A percentile compares a stretch with the other conserved stretches of the same genome.
Evolutionary conservation across 768 basidiomycete species (phyloP).

Genomic region (Tremella mesenterica): DNA sequence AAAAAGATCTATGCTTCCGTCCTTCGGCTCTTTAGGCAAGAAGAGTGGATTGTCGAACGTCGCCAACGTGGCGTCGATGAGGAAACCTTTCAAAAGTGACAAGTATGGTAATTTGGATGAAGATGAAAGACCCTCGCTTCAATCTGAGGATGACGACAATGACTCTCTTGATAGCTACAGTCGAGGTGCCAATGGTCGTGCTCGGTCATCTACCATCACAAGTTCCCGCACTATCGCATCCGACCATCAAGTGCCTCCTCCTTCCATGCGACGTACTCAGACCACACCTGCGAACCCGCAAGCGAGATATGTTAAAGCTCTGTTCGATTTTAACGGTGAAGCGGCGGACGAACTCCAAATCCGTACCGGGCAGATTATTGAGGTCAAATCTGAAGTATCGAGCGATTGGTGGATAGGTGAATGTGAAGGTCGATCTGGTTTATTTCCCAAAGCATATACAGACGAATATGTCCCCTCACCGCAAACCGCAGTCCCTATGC

Average conservation of each 20-base stretch:
- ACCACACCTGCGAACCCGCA: slow-evolving; percentile 12
- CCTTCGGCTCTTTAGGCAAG: slow-evolving; percentile 40
- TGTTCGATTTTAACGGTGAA: slow-evolving; percentile 62
- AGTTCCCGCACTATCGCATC: background rate
- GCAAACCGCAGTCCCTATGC: slow-evolving; percentile 19
- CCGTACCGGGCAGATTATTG: slow-evolving; percentile 63
- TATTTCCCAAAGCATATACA: slow-evolving; percentile 74
- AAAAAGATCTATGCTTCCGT: slow-evolving; percentile 25
- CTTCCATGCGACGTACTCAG: slow-evolving; percentile 21
- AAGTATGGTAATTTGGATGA: slow-evolving; percentile 26
- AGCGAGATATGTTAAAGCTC: slow-evolving; percentile 52
- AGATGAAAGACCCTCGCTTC: no score
- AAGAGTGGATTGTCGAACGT: slow-evolving; percentile 20
- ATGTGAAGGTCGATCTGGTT: slow-evolving; percentile 56
- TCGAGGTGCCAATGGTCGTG: slow-evolving; percentile 7
- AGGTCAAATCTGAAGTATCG: slow-evolving; percentile 67
- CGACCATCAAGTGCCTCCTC: slow-evolving; percentile 3
- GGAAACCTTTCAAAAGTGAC: slow-evolving; percentile 2
- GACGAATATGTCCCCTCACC: slow-evolving; percentile 48
- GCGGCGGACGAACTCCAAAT: slow-evolving; percentile 72
- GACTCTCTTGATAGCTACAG: slow-evolving; percentile 6
- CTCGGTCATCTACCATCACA: slow-evolving; percentile 15
- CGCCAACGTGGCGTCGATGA: no score
- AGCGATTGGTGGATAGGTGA: slow-evolving; percentile 91
- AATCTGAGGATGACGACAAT: slow-evolving; percentile 34